A percentile compares a stretch with the other conserved stretches of the same genome.
These are phyloP conservation scores for Mycena vulgaris DNA, from an alignment of 768 basidiomycete species.

Conservation along the genomic window DNA sequence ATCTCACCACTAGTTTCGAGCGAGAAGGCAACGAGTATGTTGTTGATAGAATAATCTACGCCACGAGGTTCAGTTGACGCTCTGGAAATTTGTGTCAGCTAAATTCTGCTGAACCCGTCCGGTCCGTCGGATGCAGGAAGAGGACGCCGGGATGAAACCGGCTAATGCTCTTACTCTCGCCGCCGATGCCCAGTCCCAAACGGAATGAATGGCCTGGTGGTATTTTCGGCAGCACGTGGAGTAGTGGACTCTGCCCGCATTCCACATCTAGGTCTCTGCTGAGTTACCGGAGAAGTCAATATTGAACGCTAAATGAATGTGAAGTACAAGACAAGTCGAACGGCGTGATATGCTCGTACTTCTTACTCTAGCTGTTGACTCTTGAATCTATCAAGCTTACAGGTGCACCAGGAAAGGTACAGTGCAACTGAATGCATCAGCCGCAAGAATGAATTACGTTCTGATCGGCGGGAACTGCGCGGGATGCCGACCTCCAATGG, in stretches of 20 bases:
- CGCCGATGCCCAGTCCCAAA: neutral
- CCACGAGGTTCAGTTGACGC: too few relatives aligned
- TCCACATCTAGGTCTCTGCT: slow-evolving; percentile 8
- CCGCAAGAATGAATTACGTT: slow-evolving; percentile 15
- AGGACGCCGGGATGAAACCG: too few relatives aligned
- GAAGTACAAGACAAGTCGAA: slow-evolving; percentile 1
- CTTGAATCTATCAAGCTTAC: slow-evolving; percentile 13
- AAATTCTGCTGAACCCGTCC: too few relatives aligned
- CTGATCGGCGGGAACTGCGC: slow-evolving; percentile 5
- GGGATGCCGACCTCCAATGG: slow-evolving; percentile 3
- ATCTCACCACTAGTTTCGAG: too few relatives aligned
- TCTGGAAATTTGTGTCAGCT: too few relatives aligned
- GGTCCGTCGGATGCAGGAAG: too few relatives aligned
- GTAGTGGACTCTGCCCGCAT: slow-evolving; percentile 16
- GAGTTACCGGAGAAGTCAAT: slow-evolving; percentile 16
- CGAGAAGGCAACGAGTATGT: too few relatives aligned
- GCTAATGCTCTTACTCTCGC: neutral
- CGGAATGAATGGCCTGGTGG: neutral
- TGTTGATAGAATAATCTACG: too few relatives aligned
- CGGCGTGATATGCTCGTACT: neutral
- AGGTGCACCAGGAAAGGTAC: neutral
- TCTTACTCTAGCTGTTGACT: slow-evolving; percentile 13
- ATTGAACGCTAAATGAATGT: slow-evolving; percentile 8
- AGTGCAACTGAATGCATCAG: slow-evolving; percentile 1
- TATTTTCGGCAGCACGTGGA: neutral